Evolutionary conservation across 2,329 filamentous ascomycete genomes (phyloP), one percentile per base, ranked within the genome.

Genomic region (Colletotrichum orchidophilum): DNA sequence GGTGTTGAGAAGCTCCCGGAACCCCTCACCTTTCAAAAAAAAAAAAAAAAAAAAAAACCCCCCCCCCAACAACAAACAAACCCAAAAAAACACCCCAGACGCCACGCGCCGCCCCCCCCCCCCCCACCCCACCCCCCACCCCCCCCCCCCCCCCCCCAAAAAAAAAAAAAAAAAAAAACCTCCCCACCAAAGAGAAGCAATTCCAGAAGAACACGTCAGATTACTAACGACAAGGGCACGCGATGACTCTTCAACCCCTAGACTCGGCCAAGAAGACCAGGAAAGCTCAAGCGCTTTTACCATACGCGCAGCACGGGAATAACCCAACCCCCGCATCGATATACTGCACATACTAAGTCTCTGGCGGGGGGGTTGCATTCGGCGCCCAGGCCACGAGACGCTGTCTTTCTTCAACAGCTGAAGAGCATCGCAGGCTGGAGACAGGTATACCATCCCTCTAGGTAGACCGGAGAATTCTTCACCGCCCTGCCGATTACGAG

Each of bases 341-440:
- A 54, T 31, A 62, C 63, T 70, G 67, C 63, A 70, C 67, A 63
- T 66, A 70, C 66, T 70, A n/a, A 60, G 24, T 24, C 27, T 21
- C 15, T 50, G 65, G 39, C 9, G 39, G 39, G 26, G 57, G 59
- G 39, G 27, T 39, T 49, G 66, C 46, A 21, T 39, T 26, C 46
- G 54, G 42, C 52, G n/a, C n/a, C n/a, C 26, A 5, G 52, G 52
- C 52, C 60, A 64, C 29, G 50, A 39, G 9, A 53, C 12, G 46
- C 26, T 4, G 5, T 63, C 42, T 62, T 63, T 29, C 24, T 24
- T 15, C 26, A 8, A 27, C 49, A 26, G 42, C 21, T 35, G 58
- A 63, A 21, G 55, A 18, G 39, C 39, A 46, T n/a, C n/a, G n/a
- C n/a, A n/a, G n/a, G n/a, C n/a, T n/a, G n/a, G n/a, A 46, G 39